phyloP scores from a whole-genome alignment of 345 rosid species.

The Heritiera littoralis region DNA sequence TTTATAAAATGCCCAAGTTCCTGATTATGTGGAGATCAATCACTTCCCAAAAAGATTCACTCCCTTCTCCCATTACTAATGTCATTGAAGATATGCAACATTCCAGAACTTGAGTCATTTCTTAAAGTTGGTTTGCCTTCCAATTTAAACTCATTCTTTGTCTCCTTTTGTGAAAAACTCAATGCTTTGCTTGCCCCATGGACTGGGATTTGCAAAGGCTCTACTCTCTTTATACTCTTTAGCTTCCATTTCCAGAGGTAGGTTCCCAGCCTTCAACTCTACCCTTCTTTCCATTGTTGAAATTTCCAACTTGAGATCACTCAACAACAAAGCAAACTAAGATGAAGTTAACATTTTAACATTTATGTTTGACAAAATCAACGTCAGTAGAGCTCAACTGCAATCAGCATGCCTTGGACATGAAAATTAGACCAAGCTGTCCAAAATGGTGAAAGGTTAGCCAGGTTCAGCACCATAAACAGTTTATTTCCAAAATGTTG shows the following conservation, averaged over 20 bases:
- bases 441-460: too few relatives aligned
- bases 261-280: background rate
- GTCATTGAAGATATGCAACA: background rate
- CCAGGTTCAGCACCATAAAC: too few relatives aligned
- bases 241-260: background rate
- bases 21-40: too few relatives aligned
- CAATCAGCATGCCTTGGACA: too few relatives aligned
- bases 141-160: background rate
- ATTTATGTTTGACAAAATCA: too few relatives aligned
- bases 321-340: background rate
- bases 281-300: background rate
- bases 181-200: background rate
- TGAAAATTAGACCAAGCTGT: too few relatives aligned
- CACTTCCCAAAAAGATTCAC: background rate
- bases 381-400: too few relatives aligned
- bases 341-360: too few relatives aligned
- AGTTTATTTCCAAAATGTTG: too few relatives aligned
- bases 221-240: background rate
- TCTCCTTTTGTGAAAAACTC: background rate
- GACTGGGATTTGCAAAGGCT: background rate
- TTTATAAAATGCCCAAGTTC: too few relatives aligned
- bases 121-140: too few relatives aligned
- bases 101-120: too few relatives aligned
- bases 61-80: background rate
- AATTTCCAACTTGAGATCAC: slow-evolving; percentile 9